phyloP scores from a whole-genome alignment of 805 yeast species.

The Wickerhamiella shivajii region DNA sequence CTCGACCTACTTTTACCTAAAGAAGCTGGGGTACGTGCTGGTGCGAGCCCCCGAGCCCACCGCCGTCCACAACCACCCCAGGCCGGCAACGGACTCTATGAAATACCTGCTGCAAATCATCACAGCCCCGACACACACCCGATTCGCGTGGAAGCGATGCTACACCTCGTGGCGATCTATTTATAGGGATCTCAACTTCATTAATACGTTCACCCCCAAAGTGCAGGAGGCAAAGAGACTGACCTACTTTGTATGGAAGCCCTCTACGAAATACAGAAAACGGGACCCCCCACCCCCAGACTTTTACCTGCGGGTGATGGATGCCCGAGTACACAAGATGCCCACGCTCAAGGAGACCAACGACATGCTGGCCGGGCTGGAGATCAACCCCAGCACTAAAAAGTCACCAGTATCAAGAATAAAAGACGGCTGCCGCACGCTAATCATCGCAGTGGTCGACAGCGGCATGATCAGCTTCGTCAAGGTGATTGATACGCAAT shows the following conservation, averaged over 20 bases:
- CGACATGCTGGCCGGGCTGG: constrained; percentile 20
- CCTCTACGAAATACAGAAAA: constrained; percentile 51
- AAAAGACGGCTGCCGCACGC: constrained; percentile 38
- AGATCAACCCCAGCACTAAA: constrained; percentile 16
- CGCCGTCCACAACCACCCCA: background rate
- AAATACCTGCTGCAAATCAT: background rate
- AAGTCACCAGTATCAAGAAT: constrained; percentile 28
- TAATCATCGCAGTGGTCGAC: constrained; percentile 59
- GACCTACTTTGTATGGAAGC: constrained; percentile 72
- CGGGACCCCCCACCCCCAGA: constrained; percentile 56
- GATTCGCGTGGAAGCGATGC: constrained; percentile 15
- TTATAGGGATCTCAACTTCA: constrained; percentile 12
- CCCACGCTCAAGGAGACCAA: constrained; percentile 25
- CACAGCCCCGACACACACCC: constrained; percentile 2
- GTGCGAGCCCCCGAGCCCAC: constrained; percentile 13
- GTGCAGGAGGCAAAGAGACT: constrained; percentile 20
- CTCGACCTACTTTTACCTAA: constrained; percentile 57
- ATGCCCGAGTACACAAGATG: constrained; percentile 24
- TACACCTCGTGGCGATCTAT: constrained; percentile 13
- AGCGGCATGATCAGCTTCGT: constrained; percentile 60
- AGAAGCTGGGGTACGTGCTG: constrained; percentile 66
- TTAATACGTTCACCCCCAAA: constrained; percentile 1
- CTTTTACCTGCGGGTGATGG: constrained; percentile 50
- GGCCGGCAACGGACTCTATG: no score
- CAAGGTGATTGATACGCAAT: constrained; percentile 20